Conservation (phyloP, 208 protist genomes). For the Crithidia bombi region DNA sequence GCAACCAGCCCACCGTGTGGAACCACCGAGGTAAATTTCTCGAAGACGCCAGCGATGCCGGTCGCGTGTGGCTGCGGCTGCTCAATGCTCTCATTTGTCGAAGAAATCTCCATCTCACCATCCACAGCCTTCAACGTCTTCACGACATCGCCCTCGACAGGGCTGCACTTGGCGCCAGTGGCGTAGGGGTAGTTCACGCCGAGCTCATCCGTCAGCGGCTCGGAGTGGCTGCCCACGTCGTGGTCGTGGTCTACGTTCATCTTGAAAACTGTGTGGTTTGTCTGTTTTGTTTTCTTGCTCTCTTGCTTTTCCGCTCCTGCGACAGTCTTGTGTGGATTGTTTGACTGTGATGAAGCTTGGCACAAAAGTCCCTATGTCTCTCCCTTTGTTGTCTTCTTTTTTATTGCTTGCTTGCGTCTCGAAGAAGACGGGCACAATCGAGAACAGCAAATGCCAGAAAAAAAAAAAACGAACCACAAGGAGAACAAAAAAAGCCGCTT, state of each 20-base stretch:
- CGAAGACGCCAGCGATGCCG: neutral
- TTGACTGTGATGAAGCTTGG: too few relatives aligned
- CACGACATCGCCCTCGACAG: slow-evolving; percentile 2
- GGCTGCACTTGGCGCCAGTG: neutral
- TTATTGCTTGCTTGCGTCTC: too few relatives aligned
- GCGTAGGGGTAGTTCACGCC: slow-evolving; percentile 3
- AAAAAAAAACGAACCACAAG: too few relatives aligned
- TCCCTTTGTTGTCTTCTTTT: too few relatives aligned
- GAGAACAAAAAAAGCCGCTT: too few relatives aligned
- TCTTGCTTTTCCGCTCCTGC: neutral
- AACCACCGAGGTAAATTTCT: slow-evolving; percentile 45
- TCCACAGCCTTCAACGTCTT: neutral
- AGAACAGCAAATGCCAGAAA: too few relatives aligned
- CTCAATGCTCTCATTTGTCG: slow-evolving; percentile 3
- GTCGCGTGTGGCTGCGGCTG: neutral
- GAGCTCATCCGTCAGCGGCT: slow-evolving; percentile 26
- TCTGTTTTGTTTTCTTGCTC: neutral
- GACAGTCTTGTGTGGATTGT: too few relatives aligned
- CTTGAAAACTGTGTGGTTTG: neutral
- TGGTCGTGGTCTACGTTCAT: slow-evolving; percentile 9
- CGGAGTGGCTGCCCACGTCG: neutral
- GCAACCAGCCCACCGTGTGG: slow-evolving; percentile 71
- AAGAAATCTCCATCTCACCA: neutral
- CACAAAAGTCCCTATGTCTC: too few relatives aligned
- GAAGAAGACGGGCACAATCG: too few relatives aligned